A percentile compares a stretch with the other conserved stretches of the same genome.
These are phyloP conservation scores for Coemansia sp. DNA, from an alignment of 192 early-diverging fungal genomes.

Conservation along the genomic window DNA sequence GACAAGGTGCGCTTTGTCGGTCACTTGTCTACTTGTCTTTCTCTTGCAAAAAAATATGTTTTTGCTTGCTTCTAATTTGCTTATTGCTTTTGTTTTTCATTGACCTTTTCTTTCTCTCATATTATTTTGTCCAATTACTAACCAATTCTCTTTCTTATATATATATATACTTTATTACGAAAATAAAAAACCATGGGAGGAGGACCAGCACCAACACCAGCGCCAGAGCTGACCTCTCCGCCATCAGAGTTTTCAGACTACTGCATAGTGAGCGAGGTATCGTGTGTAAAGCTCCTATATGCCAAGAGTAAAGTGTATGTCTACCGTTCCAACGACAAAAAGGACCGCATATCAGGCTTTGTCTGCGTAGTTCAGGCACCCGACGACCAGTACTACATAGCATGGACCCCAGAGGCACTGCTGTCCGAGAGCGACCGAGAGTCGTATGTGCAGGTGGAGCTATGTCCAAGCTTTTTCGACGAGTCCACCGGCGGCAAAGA, in stretches of 20 bases:
- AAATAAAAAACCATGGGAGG: conserved; percentile 37
- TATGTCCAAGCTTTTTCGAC: conserved; percentile 50
- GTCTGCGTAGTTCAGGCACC: conserved; percentile 65
- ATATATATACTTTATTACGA: too few species aligned
- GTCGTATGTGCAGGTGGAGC: conserved; percentile 62
- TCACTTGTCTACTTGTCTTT: neutral
- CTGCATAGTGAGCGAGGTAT: conserved; percentile 53
- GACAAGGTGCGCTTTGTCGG: neutral
- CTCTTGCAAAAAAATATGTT: neutral
- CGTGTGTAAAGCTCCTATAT: conserved; percentile 58
- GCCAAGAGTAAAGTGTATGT: conserved; percentile 73
- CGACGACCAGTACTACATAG: conserved; percentile 60
- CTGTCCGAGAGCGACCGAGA: conserved; percentile 62
- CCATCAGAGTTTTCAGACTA: conserved; percentile 53
- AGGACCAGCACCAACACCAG: conserved; percentile 21
- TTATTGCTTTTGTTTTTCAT: neutral
- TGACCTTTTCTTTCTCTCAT: neutral
- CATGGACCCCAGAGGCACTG: conserved; percentile 71
- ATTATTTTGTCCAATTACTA: neutral
- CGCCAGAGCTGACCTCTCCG: conserved; percentile 21
- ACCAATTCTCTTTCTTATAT: neutral
- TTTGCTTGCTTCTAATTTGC: neutral
- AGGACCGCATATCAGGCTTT: conserved; percentile 67
- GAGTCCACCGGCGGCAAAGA: conserved; percentile 1
- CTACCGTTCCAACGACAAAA: conserved; percentile 61